Percentiles rank a stretch among this genome's conserved stretches.
phyloP scores from a whole-genome alignment of 2,329 filamentous ascomycete genomes.

The Berkeleyomyces rouxiae region DNA sequence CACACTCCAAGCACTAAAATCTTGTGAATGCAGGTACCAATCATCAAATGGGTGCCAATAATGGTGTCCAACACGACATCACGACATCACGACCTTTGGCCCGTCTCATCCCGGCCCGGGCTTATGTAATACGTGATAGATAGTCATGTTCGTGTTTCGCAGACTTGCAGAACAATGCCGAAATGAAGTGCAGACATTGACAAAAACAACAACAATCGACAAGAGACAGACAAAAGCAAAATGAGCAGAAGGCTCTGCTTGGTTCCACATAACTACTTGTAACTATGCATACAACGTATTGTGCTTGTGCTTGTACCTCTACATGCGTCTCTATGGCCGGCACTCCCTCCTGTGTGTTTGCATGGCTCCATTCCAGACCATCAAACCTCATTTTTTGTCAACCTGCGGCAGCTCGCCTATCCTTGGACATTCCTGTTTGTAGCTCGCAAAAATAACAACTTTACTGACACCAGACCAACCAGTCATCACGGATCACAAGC shows the following conservation, averaged over 20 bases:
- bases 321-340: too few relatives aligned
- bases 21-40: constrained; percentile 2
- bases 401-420: too few relatives aligned
- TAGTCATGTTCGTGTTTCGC: not conserved
- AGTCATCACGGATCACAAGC: not conserved
- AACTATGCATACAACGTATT: too few relatives aligned
- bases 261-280: too few relatives aligned
- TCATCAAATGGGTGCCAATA: not conserved
- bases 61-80: not conserved
- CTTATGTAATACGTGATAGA: not conserved
- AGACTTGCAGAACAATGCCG: not conserved
- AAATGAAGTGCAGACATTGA: not conserved
- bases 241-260: too few relatives aligned
- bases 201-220: not conserved
- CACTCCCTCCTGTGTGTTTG: too few relatives aligned
- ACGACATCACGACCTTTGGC: not conserved
- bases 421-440: too few relatives aligned
- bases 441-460: too few relatives aligned
- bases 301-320: too few relatives aligned
- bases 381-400: too few relatives aligned
- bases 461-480: too few relatives aligned
- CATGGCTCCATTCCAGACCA: too few relatives aligned
- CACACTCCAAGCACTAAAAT: not conserved
- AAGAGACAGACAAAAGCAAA: not conserved
- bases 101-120: not conserved